phyloP scores from a whole-genome alignment of 345 rosid species.

The Physaria fendleri region DNA sequence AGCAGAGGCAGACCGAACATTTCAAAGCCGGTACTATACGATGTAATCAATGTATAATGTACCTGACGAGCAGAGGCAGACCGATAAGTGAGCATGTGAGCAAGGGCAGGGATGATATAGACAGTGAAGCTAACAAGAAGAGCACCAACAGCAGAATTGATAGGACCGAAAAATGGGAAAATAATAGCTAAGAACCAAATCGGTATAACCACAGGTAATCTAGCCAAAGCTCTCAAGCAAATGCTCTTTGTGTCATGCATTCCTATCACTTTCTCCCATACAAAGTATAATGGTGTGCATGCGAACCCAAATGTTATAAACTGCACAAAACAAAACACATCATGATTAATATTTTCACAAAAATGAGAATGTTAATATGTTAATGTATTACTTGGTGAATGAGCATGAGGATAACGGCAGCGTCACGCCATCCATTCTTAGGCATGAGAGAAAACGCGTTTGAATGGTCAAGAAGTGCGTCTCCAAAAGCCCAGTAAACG shows the following conservation, averaged over 20 bases:
- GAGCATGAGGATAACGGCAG: constrained; percentile 93
- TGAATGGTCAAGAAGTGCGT: constrained; percentile 73
- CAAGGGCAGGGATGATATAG: constrained; percentile 81
- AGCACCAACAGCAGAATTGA: constrained; percentile 96
- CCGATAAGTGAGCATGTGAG: constrained; percentile 97
- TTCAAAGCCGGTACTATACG: no score
- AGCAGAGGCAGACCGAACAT: constrained; percentile 85
- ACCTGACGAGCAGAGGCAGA: constrained; percentile 94
- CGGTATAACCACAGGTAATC: constrained; percentile 93
- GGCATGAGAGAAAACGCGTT: constrained; percentile 95
- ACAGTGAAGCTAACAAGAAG: constrained; percentile 98
- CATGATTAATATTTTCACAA: not conserved
- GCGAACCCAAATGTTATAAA: constrained; percentile 98
- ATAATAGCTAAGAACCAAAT: constrained; percentile 98
- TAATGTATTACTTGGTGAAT: constrained; percentile 91
- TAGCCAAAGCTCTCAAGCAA: constrained; percentile 77
- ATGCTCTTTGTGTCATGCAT: constrained; percentile 95
- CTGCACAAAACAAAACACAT: constrained; percentile 48
- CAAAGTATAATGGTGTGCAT: constrained; percentile 92
- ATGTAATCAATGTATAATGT: constrained; percentile 26
- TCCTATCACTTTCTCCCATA: constrained; percentile 99
- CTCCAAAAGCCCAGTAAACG: constrained; percentile 99
- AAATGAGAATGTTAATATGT: not conserved
- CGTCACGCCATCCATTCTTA: constrained; percentile 64
- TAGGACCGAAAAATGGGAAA: constrained; percentile 97